phyloP scores from a whole-genome alignment of 1,284 basidiomycete genomes.

The Coniophora puteana region DNA sequence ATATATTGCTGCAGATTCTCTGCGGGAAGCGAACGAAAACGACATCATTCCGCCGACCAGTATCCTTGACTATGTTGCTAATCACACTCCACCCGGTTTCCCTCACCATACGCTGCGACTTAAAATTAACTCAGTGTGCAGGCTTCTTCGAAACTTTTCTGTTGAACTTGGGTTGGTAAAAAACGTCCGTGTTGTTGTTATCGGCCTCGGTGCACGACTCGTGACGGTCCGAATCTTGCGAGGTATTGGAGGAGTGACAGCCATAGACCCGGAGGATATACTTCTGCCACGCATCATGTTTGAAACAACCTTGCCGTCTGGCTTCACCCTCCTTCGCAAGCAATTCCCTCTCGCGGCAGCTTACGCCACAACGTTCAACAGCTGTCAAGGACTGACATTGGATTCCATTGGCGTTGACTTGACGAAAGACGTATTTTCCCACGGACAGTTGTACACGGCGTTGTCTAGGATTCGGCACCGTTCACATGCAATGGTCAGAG shows the following conservation, averaged over 20 bases:
- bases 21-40: background rate
- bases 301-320: conserved; percentile 22
- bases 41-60: background rate
- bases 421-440: conserved; percentile 9
- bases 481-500: conserved; percentile 27
- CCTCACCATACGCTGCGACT: conserved; percentile 1
- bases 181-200: conserved; percentile 13
- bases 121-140: background rate
- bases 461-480: conserved; percentile 6
- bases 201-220: conserved; percentile 22
- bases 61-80: conserved; percentile 8
- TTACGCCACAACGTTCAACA: conserved; percentile 22
- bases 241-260: conserved; percentile 15
- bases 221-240: conserved; percentile 28
- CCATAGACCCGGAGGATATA: conserved; percentile 23
- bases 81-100: conserved; percentile 8
- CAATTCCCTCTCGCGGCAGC: conserved; percentile 16
- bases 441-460: conserved; percentile 16
- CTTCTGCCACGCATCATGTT: conserved; percentile 35
- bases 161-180: conserved; percentile 2
- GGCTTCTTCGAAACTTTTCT: background rate
- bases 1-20: background rate
- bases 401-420: conserved; percentile 12
- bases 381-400: conserved; percentile 19
- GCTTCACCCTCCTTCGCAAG: conserved; percentile 15